Evolutionary conservation across 371 early-diverging fungal species (phyloP).

Genomic region (Zychaea mexicana): DNA sequence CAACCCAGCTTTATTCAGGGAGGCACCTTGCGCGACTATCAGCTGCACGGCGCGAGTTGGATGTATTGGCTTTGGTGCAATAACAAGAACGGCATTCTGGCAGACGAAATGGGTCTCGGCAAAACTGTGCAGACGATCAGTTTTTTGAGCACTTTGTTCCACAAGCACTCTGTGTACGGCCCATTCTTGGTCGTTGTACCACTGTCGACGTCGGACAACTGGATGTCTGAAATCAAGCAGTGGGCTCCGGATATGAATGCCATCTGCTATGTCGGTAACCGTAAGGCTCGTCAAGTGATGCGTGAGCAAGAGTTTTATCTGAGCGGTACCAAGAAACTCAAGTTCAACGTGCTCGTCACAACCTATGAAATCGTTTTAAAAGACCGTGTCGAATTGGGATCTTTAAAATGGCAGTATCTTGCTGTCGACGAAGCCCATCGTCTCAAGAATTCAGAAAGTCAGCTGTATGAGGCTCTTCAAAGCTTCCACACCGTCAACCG

Average conservation of each 20-base stretch:
- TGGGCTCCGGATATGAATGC: constrained; percentile 97
- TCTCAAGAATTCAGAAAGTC: constrained; percentile 88
- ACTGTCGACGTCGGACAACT: constrained; percentile 90
- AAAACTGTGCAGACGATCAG: constrained; percentile 99
- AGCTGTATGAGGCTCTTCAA: constrained; percentile 81
- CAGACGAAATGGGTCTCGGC: constrained; percentile 96
- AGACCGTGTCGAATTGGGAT: constrained; percentile 78
- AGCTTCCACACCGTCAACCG: constrained; percentile 79
- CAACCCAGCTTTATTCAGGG: constrained; percentile 87
- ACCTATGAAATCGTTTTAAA: constrained; percentile 95
- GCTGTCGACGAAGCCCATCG: constrained; percentile 94
- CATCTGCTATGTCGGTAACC: constrained; percentile 89
- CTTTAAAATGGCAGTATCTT: constrained; percentile 83
- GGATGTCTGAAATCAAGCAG: constrained; percentile 92
- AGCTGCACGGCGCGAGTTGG: constrained; percentile 98
- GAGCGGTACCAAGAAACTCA: constrained; percentile 54
- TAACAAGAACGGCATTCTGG: constrained; percentile 95
- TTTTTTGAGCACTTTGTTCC: constrained; percentile 92
- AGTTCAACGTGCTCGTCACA: constrained; percentile 93
- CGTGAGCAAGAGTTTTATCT: constrained; percentile 92
- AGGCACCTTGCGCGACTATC: constrained; percentile 97
- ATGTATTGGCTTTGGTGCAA: constrained; percentile 98
- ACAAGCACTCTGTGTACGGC: constrained; percentile 83
- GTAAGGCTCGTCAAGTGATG: constrained; percentile 78
- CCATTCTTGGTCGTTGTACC: constrained; percentile 97